These are phyloP conservation scores for Trichoderma gracile DNA, from an alignment of 2,329 filamentous ascomycete species.

Conservation along the genomic window DNA sequence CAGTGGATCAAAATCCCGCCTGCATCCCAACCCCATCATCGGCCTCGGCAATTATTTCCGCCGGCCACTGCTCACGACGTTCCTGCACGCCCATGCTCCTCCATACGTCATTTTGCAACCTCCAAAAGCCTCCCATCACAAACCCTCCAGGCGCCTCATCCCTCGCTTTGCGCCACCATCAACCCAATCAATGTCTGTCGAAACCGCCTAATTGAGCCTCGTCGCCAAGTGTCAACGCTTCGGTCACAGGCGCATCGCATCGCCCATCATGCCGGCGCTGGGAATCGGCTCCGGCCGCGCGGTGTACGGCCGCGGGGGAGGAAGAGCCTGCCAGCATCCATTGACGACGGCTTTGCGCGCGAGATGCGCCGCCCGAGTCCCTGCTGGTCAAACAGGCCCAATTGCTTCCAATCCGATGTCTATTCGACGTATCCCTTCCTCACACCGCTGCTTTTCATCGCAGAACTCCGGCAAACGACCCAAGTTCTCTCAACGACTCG, in stretches of 20 bases:
- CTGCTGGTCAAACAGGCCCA: conserved; percentile 21
- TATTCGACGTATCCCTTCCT: conserved; percentile 31
- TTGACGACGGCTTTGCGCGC: conserved; percentile 35
- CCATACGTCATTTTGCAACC: conserved; percentile 17
- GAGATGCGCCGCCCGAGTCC: conserved; percentile 36
- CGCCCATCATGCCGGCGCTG: conserved; percentile 35
- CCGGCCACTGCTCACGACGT: conserved; percentile 8
- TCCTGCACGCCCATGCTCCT: not conserved
- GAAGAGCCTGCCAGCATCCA: conserved; percentile 28
- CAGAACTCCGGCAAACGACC: conserved; percentile 46
- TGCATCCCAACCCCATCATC: not conserved
- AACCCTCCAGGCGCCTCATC: conserved; percentile 1
- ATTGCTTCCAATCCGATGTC: conserved; percentile 26
- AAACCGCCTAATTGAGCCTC: conserved; percentile 10
- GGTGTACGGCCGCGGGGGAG: conserved; percentile 30
- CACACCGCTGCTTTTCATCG: conserved; percentile 37
- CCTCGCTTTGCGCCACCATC: not conserved
- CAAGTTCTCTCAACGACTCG: conserved; percentile 54
- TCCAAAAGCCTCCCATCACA: not conserved
- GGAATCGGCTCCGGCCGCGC: conserved; percentile 40
- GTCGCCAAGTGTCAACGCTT: conserved; percentile 18
- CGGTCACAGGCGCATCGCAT: conserved; percentile 8
- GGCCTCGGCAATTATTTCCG: conserved; percentile 24
- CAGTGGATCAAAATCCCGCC: not conserved
- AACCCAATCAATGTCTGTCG: conserved; percentile 18